Evolutionary conservation across 768 basidiomycete genomes (phyloP), one percentile per base, ranked within the genome.

Genomic region (Panus rudis): DNA sequence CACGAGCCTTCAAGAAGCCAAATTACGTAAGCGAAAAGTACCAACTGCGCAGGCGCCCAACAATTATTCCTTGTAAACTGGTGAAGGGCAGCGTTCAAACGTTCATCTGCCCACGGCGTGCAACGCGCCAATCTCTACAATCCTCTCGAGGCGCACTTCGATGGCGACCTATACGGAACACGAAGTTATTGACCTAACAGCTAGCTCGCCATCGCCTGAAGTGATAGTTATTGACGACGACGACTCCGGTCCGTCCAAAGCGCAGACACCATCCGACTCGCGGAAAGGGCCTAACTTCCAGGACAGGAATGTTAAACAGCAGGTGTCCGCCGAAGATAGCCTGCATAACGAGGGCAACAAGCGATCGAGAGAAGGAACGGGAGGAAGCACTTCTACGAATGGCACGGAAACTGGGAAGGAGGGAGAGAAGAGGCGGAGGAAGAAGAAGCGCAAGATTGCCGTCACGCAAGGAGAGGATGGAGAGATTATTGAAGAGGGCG

Each of bases 171-270:
- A 39, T 10, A 12, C 47, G n/a, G n/a, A n/a, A 21, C 30, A 34
- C 12, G 50, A 56, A 17, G 51, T 59, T 16, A 59, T 59, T 23
- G 57, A 59, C 41, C 47, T 59, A 30, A 59, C 57, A 12, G 33
- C 23, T 11, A n/a, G 38, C 56, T 10, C 40, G 40, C 24, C 37
- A 45, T 14, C 46, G n/a, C n/a, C 8, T 7, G 38, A 49, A 21
- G 43, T 50, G 34, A 53, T 59, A 37, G 50, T 54, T 23, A 42
- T 59, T 3, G 52, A 52, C 45, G 56, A 56, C 30, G 51, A n/a
- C n/a, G n/a, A n/a, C n/a, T 45, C 27, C 7, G 40, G 31, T 19
- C 16, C 24, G 5, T 6, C 40, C 16, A 6, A n/a, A n/a, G 26
- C n/a, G 11, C 40, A 24, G 4, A 6, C 14, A 30, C 17, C 17